Conservation (phyloP, 164 flowering plant genomes). For the Aristolochia fimbriata region DNA sequence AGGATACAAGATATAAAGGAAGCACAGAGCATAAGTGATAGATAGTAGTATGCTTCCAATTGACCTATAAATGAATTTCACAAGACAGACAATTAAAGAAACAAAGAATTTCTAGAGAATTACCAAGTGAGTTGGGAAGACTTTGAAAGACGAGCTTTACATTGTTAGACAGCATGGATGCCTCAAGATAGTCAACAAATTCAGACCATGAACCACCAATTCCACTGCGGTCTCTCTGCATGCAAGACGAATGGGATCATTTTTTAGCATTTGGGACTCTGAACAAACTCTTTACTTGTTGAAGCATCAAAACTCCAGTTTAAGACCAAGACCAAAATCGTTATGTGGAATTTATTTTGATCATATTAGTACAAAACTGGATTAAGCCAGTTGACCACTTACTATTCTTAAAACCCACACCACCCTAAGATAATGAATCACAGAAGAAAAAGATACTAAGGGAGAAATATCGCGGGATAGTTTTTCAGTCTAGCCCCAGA, state of each 20-base stretch:
- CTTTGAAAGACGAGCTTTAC: slow-evolving; percentile 61
- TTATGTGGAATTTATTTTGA: not conserved
- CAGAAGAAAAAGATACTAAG: too few species aligned
- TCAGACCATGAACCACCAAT: slow-evolving; percentile 79
- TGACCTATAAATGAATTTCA: not conserved
- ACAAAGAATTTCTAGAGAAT: not conserved
- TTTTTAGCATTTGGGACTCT: too few species aligned
- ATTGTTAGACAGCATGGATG: slow-evolving; percentile 56
- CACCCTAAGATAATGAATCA: too few species aligned
- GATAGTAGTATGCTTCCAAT: too few species aligned
- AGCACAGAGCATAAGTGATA: too few species aligned
- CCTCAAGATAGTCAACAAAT: slow-evolving; percentile 52
- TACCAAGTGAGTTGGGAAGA: slow-evolving; percentile 21
- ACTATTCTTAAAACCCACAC: too few species aligned
- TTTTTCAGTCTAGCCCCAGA: too few species aligned
- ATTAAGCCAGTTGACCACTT: too few species aligned
- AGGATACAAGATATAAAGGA: too few species aligned
- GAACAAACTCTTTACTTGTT: not conserved
- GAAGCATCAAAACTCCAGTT: not conserved
- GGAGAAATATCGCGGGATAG: too few species aligned
- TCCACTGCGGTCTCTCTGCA: slow-evolving; percentile 68
- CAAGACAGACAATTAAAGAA: not conserved
- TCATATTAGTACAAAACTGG: too few species aligned
- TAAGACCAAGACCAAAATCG: not conserved
- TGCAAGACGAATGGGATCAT: not conserved